A percentile compares a stretch with the other conserved stretches of the same genome.
These are phyloP conservation scores for Sporothrix variecibatus DNA, from an alignment of 2,329 filamentous ascomycete species.

Conservation along the genomic window DNA sequence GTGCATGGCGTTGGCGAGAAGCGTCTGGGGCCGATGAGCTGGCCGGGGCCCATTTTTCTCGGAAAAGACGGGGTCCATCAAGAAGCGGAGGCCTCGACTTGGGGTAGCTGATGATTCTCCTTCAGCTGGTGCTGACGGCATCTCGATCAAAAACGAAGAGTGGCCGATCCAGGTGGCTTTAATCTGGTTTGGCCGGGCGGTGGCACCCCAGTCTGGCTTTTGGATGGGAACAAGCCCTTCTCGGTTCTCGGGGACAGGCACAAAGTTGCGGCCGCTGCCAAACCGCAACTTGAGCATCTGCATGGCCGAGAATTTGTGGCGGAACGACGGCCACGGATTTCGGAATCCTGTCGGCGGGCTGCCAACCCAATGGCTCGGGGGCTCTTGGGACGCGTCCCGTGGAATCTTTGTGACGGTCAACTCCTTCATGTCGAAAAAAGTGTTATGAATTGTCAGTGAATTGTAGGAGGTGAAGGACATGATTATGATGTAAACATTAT, in stretches of 20 bases:
- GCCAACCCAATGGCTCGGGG: constrained; percentile 25
- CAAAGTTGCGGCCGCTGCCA: constrained; percentile 19
- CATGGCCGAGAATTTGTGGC: constrained; percentile 10
- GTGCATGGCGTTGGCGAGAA: constrained; percentile 54
- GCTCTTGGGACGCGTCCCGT: background rate
- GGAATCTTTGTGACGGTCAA: constrained; percentile 9
- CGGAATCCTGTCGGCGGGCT: constrained; percentile 23
- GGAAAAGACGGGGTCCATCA: constrained; percentile 57
- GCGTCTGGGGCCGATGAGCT: constrained; percentile 48
- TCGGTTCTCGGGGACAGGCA: constrained; percentile 21
- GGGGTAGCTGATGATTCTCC: background rate
- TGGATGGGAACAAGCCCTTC: constrained; percentile 17
- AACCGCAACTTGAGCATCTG: constrained; percentile 4
- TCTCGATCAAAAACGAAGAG: constrained; percentile 90
- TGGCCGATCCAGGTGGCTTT: constrained; percentile 88
- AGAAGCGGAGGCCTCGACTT: constrained; percentile 44
- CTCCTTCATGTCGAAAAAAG: background rate
- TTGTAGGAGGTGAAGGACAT: background rate
- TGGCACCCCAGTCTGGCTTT: constrained; percentile 22
- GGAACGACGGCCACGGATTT: constrained; percentile 28
- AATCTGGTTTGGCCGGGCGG: background rate
- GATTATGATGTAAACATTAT: background rate
- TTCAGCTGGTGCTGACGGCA: constrained; percentile 37
- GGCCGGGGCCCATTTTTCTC: constrained; percentile 48
- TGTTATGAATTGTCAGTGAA: background rate